Evolutionary conservation across 2,329 filamentous ascomycete genomes (phyloP).

Genomic region (Verticillium klebahnii): DNA sequence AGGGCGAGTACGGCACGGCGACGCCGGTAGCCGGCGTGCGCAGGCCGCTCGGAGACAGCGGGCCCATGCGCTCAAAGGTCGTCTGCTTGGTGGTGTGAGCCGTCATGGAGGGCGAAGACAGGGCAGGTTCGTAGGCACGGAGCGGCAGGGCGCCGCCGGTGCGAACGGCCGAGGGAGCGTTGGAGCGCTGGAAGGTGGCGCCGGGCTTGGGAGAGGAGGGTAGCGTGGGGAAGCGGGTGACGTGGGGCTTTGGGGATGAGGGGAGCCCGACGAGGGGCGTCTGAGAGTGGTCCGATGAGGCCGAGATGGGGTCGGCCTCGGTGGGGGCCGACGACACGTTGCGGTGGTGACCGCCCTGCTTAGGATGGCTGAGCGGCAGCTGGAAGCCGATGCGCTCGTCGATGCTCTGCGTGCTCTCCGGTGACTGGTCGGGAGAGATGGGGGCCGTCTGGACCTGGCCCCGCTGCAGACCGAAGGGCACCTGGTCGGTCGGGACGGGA

Average conservation of each 20-base stretch:
- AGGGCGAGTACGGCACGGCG: conserved; percentile 68
- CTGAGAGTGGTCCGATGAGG: conserved; percentile 46
- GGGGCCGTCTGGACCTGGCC: conserved; percentile 32
- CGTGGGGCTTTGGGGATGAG: conserved; percentile 34
- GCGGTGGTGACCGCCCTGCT: conserved; percentile 24
- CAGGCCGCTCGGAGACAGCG: conserved; percentile 47
- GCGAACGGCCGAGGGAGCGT: conserved; percentile 47
- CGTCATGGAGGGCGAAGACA: conserved; percentile 44
- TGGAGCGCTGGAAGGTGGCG: conserved; percentile 43
- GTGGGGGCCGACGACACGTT: conserved; percentile 31
- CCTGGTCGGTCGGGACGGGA: conserved; percentile 46
- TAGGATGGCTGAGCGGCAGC: conserved; percentile 16
- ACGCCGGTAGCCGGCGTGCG: conserved; percentile 59
- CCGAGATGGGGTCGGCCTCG: conserved; percentile 45
- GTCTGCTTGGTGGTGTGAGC: conserved; percentile 56
- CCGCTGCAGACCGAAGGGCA: conserved; percentile 25
- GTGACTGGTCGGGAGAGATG: conserved; percentile 41
- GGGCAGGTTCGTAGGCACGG: conserved; percentile 55
- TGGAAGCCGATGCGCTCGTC: conserved; percentile 49
- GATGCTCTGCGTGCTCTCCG: conserved; percentile 46
- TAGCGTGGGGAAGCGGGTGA: conserved; percentile 29
- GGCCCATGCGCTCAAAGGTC: conserved; percentile 53
- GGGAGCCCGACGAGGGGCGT: conserved; percentile 47
- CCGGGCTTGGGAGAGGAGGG: conserved; percentile 48
- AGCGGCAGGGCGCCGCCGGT: conserved; percentile 54